phyloP scores from a whole-genome alignment of 257 asterid genomes.

The Buddleja alternifolia region DNA sequence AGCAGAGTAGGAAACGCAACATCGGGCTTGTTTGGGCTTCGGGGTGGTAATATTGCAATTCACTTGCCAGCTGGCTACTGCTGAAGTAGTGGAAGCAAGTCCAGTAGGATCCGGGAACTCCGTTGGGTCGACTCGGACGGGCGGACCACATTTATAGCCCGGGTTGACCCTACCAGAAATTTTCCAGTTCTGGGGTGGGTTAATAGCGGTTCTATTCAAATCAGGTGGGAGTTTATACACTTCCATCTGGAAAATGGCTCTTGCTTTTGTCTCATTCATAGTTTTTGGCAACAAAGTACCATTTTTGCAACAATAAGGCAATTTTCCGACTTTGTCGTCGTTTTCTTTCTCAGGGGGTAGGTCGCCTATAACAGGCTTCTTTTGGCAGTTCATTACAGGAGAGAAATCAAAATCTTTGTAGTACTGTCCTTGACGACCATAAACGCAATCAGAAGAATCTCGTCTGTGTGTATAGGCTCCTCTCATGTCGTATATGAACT shows the following conservation, averaged over 20 bases:
- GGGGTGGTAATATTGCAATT: constrained; percentile 78
- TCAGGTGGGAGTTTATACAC: constrained; percentile 92
- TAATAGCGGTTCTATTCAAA: constrained; percentile 64
- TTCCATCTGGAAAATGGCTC: constrained; percentile 76
- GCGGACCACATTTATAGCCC: constrained; percentile 73
- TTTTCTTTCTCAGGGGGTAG: constrained; percentile 59
- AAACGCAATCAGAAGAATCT: constrained; percentile 79
- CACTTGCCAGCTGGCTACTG: constrained; percentile 84
- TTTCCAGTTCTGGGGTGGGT: constrained; percentile 86
- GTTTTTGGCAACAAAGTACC: constrained; percentile 67
- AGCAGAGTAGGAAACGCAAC: constrained; percentile 90
- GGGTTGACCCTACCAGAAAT: constrained; percentile 76
- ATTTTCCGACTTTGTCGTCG: constrained; percentile 75
- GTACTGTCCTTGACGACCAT: constrained; percentile 85
- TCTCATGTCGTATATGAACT: constrained; percentile 77
- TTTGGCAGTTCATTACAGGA: constrained; percentile 65
- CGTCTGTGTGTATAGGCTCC: constrained; percentile 78
- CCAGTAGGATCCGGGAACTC: constrained; percentile 79
- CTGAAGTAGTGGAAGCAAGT: constrained; percentile 45
- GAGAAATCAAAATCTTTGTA: constrained; percentile 78
- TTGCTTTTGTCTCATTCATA: constrained; percentile 74
- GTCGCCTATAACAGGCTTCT: constrained; percentile 73
- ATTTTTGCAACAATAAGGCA: constrained; percentile 79
- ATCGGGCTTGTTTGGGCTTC: constrained; percentile 51
- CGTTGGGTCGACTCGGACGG: constrained; percentile 62